Percentiles rank a stretch among this genome's conserved stretches.
Evolutionary conservation across 2,329 filamentous ascomycete genomes (phyloP).

Genomic region (Hypoxylon sp.): DNA sequence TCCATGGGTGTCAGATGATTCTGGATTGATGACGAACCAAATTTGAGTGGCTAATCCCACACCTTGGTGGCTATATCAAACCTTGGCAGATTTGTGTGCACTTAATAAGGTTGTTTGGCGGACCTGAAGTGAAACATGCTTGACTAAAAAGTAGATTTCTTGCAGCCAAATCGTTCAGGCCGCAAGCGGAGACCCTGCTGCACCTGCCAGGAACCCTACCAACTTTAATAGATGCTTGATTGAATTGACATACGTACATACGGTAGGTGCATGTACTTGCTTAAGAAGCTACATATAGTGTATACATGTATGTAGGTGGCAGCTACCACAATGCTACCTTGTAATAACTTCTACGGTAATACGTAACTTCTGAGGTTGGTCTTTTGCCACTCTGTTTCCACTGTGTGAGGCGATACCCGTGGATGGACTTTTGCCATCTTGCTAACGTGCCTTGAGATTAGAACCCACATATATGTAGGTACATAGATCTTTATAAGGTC

Average conservation of each 20-base stretch:
- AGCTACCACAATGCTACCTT: too few relatives aligned
- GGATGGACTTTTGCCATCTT: too few relatives aligned
- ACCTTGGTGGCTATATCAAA: neutral
- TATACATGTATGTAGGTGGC: too few relatives aligned
- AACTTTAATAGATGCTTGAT: neutral
- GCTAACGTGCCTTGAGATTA: too few relatives aligned
- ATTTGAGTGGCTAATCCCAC: neutral
- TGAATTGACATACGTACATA: neutral
- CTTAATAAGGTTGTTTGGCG: constrained; percentile 1
- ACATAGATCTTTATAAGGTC: neutral
- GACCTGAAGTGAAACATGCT: constrained; percentile 16
- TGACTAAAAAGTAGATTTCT: constrained; percentile 17
- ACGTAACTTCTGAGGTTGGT: neutral
- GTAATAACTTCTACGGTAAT: too few relatives aligned
- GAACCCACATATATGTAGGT: too few relatives aligned
- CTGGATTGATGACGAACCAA: constrained; percentile 31
- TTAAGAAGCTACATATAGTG: too few relatives aligned
- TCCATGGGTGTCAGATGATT: constrained; percentile 41
- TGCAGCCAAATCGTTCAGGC: constrained; percentile 22
- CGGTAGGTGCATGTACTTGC: neutral
- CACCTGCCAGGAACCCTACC: constrained; percentile 20
- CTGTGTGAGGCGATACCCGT: neutral
- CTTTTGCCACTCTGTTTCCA: neutral
- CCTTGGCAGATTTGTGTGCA: neutral
- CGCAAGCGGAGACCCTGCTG: constrained; percentile 19